A percentile compares a stretch with the other conserved stretches of the same genome.
phyloP scores from a whole-genome alignment of 1,284 basidiomycete genomes.

The Ceratorhiza oryzae-sativae region DNA sequence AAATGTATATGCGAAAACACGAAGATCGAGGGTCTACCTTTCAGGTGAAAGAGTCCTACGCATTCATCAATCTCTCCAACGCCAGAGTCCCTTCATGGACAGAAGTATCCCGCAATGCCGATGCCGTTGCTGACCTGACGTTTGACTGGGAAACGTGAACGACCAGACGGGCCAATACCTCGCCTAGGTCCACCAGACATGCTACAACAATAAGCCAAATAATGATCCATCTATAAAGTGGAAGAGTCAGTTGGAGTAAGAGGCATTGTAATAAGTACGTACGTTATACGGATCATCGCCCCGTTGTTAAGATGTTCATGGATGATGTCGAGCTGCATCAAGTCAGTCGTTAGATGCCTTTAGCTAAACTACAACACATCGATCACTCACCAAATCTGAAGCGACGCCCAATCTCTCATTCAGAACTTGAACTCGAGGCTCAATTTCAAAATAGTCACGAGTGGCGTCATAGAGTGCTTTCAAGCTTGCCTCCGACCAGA shows the following conservation, averaged over 20 bases:
- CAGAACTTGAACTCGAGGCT: conserved; percentile 80
- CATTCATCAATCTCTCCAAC: conserved; percentile 12
- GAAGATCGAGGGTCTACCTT: background rate
- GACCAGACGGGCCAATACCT: conserved; percentile 81
- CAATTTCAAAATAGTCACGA: conserved; percentile 94
- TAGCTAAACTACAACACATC: background rate
- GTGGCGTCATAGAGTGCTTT: conserved; percentile 92
- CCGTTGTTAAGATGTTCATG: conserved; percentile 92
- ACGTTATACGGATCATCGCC: conserved; percentile 89
- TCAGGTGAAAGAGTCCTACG: background rate
- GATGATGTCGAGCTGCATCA: conserved; percentile 79
- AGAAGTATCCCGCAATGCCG: background rate
- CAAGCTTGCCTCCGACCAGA: conserved; percentile 93
- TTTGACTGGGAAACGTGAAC: conserved; percentile 59
- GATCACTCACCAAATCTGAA: conserved; percentile 75
- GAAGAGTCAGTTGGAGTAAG: background rate
- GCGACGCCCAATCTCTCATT: conserved; percentile 90
- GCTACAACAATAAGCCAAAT: conserved; percentile 94
- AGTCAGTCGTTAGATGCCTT: conserved; percentile 42
- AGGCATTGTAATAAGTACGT: background rate
- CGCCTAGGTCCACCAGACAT: conserved; percentile 83
- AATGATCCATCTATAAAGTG: conserved; percentile 70
- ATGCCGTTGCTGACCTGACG: background rate
- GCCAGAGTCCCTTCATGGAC: conserved; percentile 26
- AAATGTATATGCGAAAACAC: background rate